Evolutionary conservation across 768 basidiomycete species (phyloP).

Genomic region (Cystobasidium onofrii): DNA sequence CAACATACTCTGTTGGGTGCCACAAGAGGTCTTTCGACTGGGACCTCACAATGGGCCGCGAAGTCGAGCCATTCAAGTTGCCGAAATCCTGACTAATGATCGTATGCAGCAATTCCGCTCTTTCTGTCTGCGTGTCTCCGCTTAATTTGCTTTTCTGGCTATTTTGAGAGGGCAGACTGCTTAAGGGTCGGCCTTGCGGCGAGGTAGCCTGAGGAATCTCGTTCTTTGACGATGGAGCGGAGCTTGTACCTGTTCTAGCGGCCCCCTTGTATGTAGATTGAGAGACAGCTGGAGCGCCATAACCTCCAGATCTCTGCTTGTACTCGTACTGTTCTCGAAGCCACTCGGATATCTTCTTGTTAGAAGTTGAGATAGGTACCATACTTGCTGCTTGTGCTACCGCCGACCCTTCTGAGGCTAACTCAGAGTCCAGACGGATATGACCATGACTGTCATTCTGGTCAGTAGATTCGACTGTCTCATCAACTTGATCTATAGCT

Average conservation of each 20-base stretch:
- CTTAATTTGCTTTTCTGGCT: neutral
- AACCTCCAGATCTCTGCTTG: neutral
- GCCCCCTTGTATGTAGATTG: neutral
- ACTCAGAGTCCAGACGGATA: too few relatives aligned
- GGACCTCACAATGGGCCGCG: neutral
- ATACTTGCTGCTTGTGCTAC: too few relatives aligned
- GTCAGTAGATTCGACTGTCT: too few relatives aligned
- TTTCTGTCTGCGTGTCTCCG: neutral
- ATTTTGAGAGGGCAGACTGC: neutral
- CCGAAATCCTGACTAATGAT: conserved; percentile 19
- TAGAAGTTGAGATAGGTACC: neutral
- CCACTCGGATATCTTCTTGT: neutral
- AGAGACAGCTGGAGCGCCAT: neutral
- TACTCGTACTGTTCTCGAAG: neutral
- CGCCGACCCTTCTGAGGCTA: too few relatives aligned
- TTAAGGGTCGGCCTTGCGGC: neutral
- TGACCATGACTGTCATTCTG: too few relatives aligned
- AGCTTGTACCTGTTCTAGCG: neutral
- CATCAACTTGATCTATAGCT: neutral
- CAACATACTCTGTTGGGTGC: conserved; percentile 25
- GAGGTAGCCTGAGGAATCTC: neutral
- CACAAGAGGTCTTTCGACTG: neutral
- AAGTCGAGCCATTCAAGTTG: neutral
- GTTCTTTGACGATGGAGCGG: neutral
- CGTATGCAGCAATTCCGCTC: conserved; percentile 2